Base-by-base conservation (phyloP, 2,329 filamentous ascomycete genomes). In the Colletotrichum acutatum region DNA sequence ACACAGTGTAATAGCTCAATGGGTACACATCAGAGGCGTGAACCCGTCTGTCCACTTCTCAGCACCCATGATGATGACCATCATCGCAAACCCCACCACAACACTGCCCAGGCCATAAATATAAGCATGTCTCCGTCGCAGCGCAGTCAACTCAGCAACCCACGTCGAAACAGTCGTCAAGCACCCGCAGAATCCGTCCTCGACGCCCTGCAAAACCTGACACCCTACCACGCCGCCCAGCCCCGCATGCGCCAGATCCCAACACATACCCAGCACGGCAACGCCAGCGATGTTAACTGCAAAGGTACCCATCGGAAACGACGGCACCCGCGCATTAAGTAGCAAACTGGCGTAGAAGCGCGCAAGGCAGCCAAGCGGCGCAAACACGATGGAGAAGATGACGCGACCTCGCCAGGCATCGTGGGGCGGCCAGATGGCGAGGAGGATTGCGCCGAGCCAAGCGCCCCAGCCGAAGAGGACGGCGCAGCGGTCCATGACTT, bases 261-360 rank as follows among this genome's bases (percentile, higher is more conserved):
- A 97, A 34, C 91, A 89, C 87, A 95, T 91, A 16, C 90, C 95
- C 62, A 97, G 81, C 19, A 98, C 82, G 0, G 88, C 88, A 0
- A 94, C 95, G 5, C 95, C 96, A 16, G 92, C 80, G 5, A 97
- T 86, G 78, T 98, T 98, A 32, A 93, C 94, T 0, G 85, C 83
- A 77, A 98, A 98, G 0, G 96, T 98, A 2, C 96, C 96, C 0
- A 98, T 81, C 0, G 96, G 96, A 76, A 98, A 98, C 0, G 87
- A 84, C 0, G 90, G 81, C 0, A 90, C 76, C 24, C 90, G 86
- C 0, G 88, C 84, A 77, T 98, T 98, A n/a, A 98, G 87, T 28
- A 85, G 81, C 7, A 93, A 79, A 0, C 93, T 93, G 1, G 89
- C 82, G 79, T 95, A 95, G 83, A 94, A 97, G 4, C 96, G 90